phyloP scores from a whole-genome alignment of 2,329 filamentous ascomycete species.

The Fusarium chlamydosporum region DNA sequence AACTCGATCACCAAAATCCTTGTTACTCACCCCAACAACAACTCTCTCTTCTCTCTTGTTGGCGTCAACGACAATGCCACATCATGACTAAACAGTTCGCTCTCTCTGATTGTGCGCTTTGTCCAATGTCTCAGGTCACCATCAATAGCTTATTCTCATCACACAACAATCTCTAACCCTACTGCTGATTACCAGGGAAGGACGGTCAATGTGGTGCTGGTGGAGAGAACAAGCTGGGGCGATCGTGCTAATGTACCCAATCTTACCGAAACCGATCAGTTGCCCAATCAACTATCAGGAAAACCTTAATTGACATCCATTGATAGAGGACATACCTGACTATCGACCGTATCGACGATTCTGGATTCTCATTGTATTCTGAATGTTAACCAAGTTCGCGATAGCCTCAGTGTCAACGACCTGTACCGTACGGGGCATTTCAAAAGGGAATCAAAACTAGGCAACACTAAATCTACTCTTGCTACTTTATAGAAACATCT shows the following conservation, averaged over 20 bases:
- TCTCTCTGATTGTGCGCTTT: conserved; percentile 20
- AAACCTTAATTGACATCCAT: conserved; percentile 7
- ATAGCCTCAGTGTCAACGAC: neutral
- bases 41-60: neutral
- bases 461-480: neutral
- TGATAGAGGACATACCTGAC: conserved; percentile 2
- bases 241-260: conserved; percentile 24
- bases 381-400: neutral
- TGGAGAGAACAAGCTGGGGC: conserved; percentile 21
- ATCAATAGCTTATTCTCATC: neutral
- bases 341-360: neutral
- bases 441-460: neutral
- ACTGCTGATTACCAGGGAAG: conserved; percentile 16
- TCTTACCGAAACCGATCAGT: conserved; percentile 27
- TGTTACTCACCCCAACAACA: conserved; percentile 38
- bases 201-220: neutral
- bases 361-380: neutral
- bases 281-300: conserved; percentile 44
- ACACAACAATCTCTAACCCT: neutral
- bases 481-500: neutral
- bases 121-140: conserved; percentile 13
- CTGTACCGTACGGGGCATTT: neutral
- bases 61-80: neutral
- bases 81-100: neutral
- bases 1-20: conserved; percentile 12